Evolutionary conservation across 768 basidiomycete genomes (phyloP).

Genomic region (Amanita phalloides): DNA sequence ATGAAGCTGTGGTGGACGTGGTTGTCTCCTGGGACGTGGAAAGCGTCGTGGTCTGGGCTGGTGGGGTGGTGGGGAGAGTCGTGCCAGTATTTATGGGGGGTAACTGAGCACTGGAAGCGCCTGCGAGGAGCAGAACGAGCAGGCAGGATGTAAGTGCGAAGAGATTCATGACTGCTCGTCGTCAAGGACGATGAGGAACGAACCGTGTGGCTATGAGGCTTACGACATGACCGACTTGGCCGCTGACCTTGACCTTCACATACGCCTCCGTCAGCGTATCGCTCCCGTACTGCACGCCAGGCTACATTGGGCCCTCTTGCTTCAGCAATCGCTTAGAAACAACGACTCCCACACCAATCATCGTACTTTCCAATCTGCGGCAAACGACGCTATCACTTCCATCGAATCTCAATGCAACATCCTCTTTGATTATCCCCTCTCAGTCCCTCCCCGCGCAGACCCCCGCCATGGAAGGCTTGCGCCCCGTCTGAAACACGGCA

Average conservation of each 20-base stretch:
- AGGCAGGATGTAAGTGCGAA: background rate
- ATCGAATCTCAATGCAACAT: slow-evolving; percentile 29
- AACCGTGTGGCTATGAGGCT: slow-evolving; percentile 1
- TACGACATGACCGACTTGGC: slow-evolving; percentile 16
- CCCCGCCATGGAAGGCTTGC: slow-evolving; percentile 14
- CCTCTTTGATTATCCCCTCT: slow-evolving; percentile 23
- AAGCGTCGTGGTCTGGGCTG: background rate
- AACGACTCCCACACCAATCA: slow-evolving; percentile 5
- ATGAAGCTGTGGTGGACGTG: background rate
- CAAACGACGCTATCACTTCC: slow-evolving; percentile 27
- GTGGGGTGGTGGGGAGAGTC: background rate
- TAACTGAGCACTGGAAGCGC: slow-evolving; percentile 1
- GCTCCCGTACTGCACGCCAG: slow-evolving; percentile 30
- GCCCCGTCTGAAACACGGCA: slow-evolving; percentile 15
- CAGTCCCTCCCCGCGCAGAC: slow-evolving; percentile 13
- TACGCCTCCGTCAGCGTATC: slow-evolving; percentile 30
- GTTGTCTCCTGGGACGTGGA: background rate
- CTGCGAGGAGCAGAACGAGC: slow-evolving; percentile 2
- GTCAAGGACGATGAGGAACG: slow-evolving; percentile 1
- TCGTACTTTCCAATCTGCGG: slow-evolving; percentile 25
- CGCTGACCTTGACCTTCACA: slow-evolving; percentile 36
- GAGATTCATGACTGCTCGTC: slow-evolving; percentile 4
- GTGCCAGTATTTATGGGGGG: background rate
- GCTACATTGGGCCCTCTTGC: slow-evolving; percentile 35
- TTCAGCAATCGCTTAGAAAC: slow-evolving; percentile 24